Evolutionary conservation across 2,329 filamentous ascomycete genomes (phyloP), one percentile per base, ranked within the genome.

Genomic region (Pyrenophora graminea): DNA sequence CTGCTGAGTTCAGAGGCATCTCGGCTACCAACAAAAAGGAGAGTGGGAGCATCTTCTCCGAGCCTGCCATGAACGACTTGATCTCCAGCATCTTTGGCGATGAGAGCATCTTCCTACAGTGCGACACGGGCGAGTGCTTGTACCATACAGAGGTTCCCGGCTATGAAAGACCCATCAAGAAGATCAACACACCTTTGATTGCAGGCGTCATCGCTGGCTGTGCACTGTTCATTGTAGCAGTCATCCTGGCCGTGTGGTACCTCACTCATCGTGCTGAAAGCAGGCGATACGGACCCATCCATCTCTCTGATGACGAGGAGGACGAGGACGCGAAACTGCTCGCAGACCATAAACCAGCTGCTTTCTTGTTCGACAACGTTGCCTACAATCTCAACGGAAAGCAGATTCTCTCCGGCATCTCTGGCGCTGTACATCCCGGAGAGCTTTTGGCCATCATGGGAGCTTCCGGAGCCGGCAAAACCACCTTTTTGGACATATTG

Each of bases 361-460:
- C 91, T 0, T 76, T 99, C 27, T 89, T 90, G 59, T 99, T 97
- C 63, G 86, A 95, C 51, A 88, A 95, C 53, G 88, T 99, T 3
- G 85, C 86, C 0, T 99, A 99, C 69, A 81, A 82, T 18, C 80
- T 99, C 32, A 96, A 95, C 59, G 91, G 91, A 33, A 97, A 90
- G 74, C 82, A 89, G 45, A 97, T 99, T 39, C 79, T 99, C 2
- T 82, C 82, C 13, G 85, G 83, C 12, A 88, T 99, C 30, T 86
- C 88, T 59, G 94, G 94, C 39, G 86, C 91, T 36, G 92, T 93
- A n/a, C 88, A 89, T 61, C 91, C 93, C 2, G 95, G 95, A n/a
- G 91, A 99, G 71, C 85, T 97, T 6, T 90, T 93, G 60, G 94
- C 94, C 7, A 96, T 99, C 65, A 99, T 99, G 93, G 94, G 94